phyloP scores from a whole-genome alignment of 176 grass and related monocot genomes.

The Cenchrus fungigraminus region DNA sequence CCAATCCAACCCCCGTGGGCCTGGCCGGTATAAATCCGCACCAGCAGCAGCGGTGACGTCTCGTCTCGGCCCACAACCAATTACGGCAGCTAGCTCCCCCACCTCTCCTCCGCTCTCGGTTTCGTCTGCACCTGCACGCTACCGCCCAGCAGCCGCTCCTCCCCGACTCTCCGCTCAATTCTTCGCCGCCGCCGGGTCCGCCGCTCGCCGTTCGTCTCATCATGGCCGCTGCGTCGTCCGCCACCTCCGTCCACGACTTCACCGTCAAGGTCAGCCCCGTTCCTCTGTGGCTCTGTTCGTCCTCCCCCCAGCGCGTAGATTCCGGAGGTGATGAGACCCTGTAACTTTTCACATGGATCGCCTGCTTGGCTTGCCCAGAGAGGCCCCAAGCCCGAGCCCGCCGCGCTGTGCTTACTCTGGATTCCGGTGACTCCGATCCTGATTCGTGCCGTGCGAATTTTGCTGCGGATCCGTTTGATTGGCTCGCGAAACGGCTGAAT shows the following conservation, averaged over 20 bases:
- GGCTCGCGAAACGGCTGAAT: not conserved
- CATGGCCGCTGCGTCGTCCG: slow-evolving; percentile 80
- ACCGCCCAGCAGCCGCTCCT: slow-evolving; percentile 22
- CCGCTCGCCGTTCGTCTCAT: not conserved
- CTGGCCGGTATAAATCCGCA: slow-evolving; percentile 29
- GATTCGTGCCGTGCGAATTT: not conserved
- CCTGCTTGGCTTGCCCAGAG: not conserved
- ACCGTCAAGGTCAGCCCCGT: slow-evolving; percentile 75
- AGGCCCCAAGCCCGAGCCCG: too few species aligned
- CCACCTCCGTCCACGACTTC: slow-evolving; percentile 83
- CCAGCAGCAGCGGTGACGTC: not conserved
- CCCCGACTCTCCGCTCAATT: not conserved
- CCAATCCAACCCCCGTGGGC: slow-evolving; percentile 24
- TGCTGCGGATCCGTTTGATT: slow-evolving; percentile 1
- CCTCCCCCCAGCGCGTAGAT: not conserved
- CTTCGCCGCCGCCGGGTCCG: not conserved
- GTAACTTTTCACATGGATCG: not conserved
- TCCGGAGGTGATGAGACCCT: not conserved
- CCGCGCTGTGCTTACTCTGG: not conserved
- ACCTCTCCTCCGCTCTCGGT: not conserved
- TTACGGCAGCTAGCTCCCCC: too few species aligned
- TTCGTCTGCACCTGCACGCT: slow-evolving; percentile 17
- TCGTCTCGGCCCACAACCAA: slow-evolving; percentile 28
- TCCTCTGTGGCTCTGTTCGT: not conserved
- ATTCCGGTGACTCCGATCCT: not conserved